Evolutionary conservation across 2,329 filamentous ascomycete genomes (phyloP), one percentile per base, ranked within the genome.

Genomic region (Cercospora sojina): DNA sequence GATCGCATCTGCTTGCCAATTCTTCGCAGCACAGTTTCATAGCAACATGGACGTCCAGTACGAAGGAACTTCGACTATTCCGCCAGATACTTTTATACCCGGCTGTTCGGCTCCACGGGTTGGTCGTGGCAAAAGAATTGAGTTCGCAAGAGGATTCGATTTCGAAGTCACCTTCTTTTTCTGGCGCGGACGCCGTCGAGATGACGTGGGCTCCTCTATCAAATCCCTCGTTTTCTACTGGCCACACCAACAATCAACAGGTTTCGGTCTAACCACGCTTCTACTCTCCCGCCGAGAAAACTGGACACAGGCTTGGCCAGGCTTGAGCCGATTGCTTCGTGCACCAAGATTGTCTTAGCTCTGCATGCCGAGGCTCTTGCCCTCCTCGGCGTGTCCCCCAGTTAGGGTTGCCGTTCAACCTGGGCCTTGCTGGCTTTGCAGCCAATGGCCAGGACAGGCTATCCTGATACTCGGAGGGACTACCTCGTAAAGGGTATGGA

Each of bases 71-170:
- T 41, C 16, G 35, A 41, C n/a, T 53, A 2, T 53, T 27, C 47
- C 23, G 23, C 23, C 12, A 53, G 23, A 16, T 23, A 13, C 13
- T 7, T 13, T 27, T 12, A n/a, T 6, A n/a, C 25, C 10, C 23
- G 12, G 20, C 12, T n/a, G 12, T 53, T 7, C 23, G 12, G 20
- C 12, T 27, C 47, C 47, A 53, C 47, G n/a, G 16, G 47, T 53
- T 53, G 47, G 47, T 53, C 75, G 76, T 3, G 73, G 73, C 2
- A 77, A 69, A 23, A 78, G 69, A n/a, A 72, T 60, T 60, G 38
- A 60, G 32, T 20, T 59, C 38, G 56, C n/a, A n/a, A n/a, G 3
- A 18, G n/a, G 35, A 49, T 18, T 18, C 35, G 13, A 60, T 49
- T 29, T 31, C 58, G 23, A 59, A 59, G 58, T 47, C 58, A 60